Evolutionary conservation across 352 stramenopile genomes (phyloP).

Genomic region (Globisporangium perplexum): DNA sequence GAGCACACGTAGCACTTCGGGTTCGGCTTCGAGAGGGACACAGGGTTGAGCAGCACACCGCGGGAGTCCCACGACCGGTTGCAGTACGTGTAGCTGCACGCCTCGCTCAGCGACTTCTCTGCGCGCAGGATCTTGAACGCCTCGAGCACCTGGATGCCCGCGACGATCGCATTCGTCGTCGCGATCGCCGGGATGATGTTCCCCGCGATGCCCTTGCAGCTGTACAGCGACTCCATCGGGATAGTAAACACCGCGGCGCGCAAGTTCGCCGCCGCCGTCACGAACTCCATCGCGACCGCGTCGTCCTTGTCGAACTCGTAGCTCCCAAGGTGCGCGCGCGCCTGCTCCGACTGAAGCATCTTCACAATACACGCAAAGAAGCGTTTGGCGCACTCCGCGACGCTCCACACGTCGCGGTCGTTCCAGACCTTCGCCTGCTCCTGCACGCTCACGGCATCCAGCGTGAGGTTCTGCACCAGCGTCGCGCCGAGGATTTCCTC

Average conservation of each 20-base stretch:
- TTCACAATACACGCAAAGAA: constrained; percentile 69
- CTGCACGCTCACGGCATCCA: constrained; percentile 15
- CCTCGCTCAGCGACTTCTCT: constrained; percentile 50
- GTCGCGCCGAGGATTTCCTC: constrained; percentile 44
- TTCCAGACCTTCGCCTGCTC: constrained; percentile 55
- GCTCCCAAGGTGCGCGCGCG: constrained; percentile 57
- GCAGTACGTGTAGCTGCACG: constrained; percentile 94
- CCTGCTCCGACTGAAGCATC: constrained; percentile 49
- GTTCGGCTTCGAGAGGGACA: constrained; percentile 86
- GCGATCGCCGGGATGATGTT: constrained; percentile 99
- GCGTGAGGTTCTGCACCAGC: constrained; percentile 30
- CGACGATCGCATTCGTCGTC: constrained; percentile 99
- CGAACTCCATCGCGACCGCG: constrained; percentile 94
- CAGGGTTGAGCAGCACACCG: constrained; percentile 91
- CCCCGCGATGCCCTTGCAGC: constrained; percentile 98
- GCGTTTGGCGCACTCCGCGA: constrained; percentile 84
- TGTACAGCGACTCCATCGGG: constrained; percentile 79
- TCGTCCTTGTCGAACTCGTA: constrained; percentile 98
- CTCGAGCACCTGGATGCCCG: constrained; percentile 89
- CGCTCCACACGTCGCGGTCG: constrained; percentile 83
- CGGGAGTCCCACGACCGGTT: constrained; percentile 88
- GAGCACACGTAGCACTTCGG: constrained; percentile 96
- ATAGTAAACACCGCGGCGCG: constrained; percentile 86
- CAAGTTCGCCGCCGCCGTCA: constrained; percentile 97
- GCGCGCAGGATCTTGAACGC: constrained; percentile 79